Evolutionary conservation across 75 land plant species (phyloP).

Genomic region (Cunninghamia lanceolata): DNA sequence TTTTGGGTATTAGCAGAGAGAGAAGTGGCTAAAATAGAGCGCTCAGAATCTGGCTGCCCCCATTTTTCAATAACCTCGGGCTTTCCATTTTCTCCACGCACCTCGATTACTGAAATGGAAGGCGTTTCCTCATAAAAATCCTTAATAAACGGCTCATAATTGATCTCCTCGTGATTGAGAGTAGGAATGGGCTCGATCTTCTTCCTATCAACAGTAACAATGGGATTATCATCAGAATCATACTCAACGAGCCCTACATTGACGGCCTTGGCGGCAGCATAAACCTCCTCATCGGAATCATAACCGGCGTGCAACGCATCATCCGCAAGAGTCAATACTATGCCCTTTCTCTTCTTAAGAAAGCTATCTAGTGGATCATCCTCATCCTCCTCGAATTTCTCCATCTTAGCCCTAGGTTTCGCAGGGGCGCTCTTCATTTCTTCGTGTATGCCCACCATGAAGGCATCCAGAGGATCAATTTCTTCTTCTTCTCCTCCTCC

Average conservation of each 20-base stretch:
- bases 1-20: constrained; percentile 28
- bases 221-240: constrained; percentile 92
- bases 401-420: constrained; percentile 51
- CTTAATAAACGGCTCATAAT: constrained; percentile 83
- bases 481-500: constrained; percentile 44
- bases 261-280: constrained; percentile 97
- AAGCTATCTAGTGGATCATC: constrained; percentile 96
- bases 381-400: constrained; percentile 65
- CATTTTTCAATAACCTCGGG: constrained; percentile 80
- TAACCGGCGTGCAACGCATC: constrained; percentile 95
- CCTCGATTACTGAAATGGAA: constrained; percentile 82
- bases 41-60: constrained; percentile 67
- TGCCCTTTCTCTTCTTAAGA: constrained; percentile 75
- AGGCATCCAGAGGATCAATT: constrained; percentile 95
- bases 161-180: constrained; percentile 73
- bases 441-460: constrained; percentile 95
- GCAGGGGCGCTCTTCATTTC: constrained; percentile 55
- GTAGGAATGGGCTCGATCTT: constrained; percentile 90
- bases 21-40: constrained; percentile 49
- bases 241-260: constrained; percentile 91
- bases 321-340: constrained; percentile 78
- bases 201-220: constrained; percentile 65
- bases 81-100: constrained; percentile 31
- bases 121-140: constrained; percentile 91
- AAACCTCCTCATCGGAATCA: constrained; percentile 97